A percentile compares a stretch with the other conserved stretches of the same genome.
Evolutionary conservation across 306 rosid species (phyloP).

Genomic region (Prunus armeniaca): DNA sequence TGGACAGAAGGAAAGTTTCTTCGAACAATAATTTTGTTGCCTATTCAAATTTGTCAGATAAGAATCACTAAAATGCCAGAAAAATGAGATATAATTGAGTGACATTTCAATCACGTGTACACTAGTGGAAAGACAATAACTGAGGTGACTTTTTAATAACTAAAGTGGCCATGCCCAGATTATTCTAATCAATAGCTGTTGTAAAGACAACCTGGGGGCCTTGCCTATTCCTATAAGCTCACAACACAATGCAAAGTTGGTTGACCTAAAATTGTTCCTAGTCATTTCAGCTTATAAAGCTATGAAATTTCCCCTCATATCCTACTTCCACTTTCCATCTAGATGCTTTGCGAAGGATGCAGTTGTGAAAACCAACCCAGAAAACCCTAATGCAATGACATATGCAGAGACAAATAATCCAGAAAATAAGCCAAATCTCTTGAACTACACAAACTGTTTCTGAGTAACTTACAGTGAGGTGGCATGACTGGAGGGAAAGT

Average conservation of each 20-base stretch:
- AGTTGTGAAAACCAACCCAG: not conserved
- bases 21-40: not conserved
- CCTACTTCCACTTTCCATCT: not conserved
- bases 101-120: not conserved
- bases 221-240: not conserved
- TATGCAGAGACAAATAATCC: not conserved
- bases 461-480: slow-evolving; percentile 63
- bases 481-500: slow-evolving; percentile 68
- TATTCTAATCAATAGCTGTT: not conserved
- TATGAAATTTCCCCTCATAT: not conserved
- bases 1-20: not conserved
- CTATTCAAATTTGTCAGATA: not conserved
- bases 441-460: not conserved
- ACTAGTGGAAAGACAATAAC: not conserved
- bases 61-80: not conserved
- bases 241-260: not conserved
- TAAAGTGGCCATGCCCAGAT: not conserved
- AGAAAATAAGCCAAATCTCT: slow-evolving; percentile 5
- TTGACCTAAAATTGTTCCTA: not conserved
- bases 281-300: slow-evolving; percentile 1
- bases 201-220: not conserved
- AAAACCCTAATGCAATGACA: not conserved
- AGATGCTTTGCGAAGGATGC: not conserved
- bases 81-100: not conserved
- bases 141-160: not conserved